These are phyloP conservation scores for Fomes fomentarius DNA, from an alignment of 1,284 basidiomycete genomes.

Conservation along the genomic window DNA sequence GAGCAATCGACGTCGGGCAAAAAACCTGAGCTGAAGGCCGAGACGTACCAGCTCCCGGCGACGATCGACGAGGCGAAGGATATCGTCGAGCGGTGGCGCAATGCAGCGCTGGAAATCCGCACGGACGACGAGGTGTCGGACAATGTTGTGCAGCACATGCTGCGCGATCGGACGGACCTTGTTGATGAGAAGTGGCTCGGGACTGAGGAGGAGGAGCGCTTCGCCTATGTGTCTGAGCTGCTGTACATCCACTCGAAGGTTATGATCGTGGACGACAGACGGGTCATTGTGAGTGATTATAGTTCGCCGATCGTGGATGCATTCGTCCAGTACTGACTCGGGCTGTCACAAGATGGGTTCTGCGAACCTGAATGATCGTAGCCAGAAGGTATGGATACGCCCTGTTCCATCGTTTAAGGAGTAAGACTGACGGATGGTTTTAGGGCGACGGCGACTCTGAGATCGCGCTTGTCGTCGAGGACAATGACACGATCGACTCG, in stretches of 20 bases:
- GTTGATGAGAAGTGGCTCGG: slow-evolving; percentile 83
- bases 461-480: slow-evolving; percentile 90
- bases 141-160: slow-evolving; percentile 80
- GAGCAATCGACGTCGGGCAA: slow-evolving; percentile 36
- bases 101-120: slow-evolving; percentile 55
- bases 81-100: slow-evolving; percentile 69
- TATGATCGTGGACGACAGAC: slow-evolving; percentile 92
- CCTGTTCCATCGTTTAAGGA: too few species aligned
- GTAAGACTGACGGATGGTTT: background rate
- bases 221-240: slow-evolving; percentile 80
- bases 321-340: background rate
- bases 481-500: slow-evolving; percentile 76
- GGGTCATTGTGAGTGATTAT: slow-evolving; percentile 69
- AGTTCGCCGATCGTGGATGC: background rate
- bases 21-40: slow-evolving; percentile 57
- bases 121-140: slow-evolving; percentile 66
- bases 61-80: slow-evolving; percentile 66
- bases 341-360: slow-evolving; percentile 69
- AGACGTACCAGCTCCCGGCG: slow-evolving; percentile 67
- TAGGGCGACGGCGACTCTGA: slow-evolving; percentile 92
- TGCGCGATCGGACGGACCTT: slow-evolving; percentile 63
- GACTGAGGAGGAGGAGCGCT: slow-evolving; percentile 78
- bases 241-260: slow-evolving; percentile 83
- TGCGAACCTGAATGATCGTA: slow-evolving; percentile 89
- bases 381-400: slow-evolving; percentile 56